Base-by-base conservation (phyloP, 768 basidiomycete species). In the Tremella mesenterica region DNA sequence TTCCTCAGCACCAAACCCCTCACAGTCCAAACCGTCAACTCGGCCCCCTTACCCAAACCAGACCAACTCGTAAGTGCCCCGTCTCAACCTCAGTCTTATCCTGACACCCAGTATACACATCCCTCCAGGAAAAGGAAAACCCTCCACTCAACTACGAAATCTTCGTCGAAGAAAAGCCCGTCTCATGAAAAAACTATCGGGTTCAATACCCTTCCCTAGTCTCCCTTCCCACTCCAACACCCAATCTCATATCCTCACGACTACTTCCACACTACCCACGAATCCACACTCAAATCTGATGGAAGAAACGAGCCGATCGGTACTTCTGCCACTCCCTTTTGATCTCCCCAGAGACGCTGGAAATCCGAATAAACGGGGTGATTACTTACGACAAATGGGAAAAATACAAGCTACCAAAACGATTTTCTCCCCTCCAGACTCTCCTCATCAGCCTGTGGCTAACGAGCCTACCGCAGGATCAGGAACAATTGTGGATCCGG, bases 321-420 rank as follows among this genome's bases (percentile, higher is more conserved):
- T n/a, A n/a, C n/a, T n/a, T n/a, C n/a, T n/a, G n/a, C n/a, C n/a
- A n/a, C n/a, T n/a, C n/a, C n/a, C n/a, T n/a, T n/a, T n/a, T n/a
- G n/a, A n/a, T n/a, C n/a, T n/a, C n/a, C 58, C 63, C 2, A 49
- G 38, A 23, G 57, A 54, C 20, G 63, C 59, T 31, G 48, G 58
- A 3, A 69, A 69, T 50, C 25, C 55, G 36, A 66, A 66, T 38
- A 69, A 69, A 55, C 60, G 59, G 48, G 63, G 56, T 44, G 67
- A 65, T 12, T 69, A 66, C 46, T 39, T 69, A 57, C 57, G 54
- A 30, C 55, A 63, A 18, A 69, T 66, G 63, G 57, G 43, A 26
- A 56, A 38, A 4, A 23, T 57, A 16, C 46, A 29, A 28, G 59
- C 54, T 4, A 55, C 46, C 0, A 53, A 55, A 50, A 66, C 59